Evolutionary conservation across 345 rosid genomes (phyloP).

Genomic region (Durio zibethinus): DNA sequence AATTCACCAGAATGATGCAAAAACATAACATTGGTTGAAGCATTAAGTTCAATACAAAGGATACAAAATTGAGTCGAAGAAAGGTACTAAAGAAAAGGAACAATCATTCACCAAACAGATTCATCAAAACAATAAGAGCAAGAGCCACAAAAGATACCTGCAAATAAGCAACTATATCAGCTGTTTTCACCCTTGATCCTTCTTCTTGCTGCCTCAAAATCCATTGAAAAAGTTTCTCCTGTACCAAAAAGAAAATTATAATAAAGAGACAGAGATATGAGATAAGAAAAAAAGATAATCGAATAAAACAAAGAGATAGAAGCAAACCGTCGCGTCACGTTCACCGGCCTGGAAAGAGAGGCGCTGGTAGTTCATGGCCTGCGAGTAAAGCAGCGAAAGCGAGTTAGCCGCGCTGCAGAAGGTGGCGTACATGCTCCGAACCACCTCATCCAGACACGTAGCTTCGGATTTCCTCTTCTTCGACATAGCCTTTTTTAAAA

Average conservation of each 20-base stretch:
- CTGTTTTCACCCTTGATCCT: slow-evolving; percentile 58
- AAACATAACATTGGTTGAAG: neutral
- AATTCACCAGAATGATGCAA: neutral
- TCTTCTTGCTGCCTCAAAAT: slow-evolving; percentile 69
- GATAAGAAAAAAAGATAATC: neutral
- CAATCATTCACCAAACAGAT: neutral
- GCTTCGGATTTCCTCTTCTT: slow-evolving; percentile 91
- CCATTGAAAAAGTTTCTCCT: slow-evolving; percentile 87
- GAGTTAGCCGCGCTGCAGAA: slow-evolving; percentile 95
- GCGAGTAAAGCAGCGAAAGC: slow-evolving; percentile 85
- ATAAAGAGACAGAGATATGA: neutral
- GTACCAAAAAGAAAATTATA: neutral
- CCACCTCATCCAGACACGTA: slow-evolving; percentile 84
- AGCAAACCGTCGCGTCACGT: slow-evolving; percentile 61
- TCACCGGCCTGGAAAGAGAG: slow-evolving; percentile 79
- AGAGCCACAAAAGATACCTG: slow-evolving; percentile 44
- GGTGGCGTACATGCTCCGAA: slow-evolving; percentile 78
- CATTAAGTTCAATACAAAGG: neutral
- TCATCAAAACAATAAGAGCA: neutral
- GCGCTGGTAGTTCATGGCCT: slow-evolving; percentile 73
- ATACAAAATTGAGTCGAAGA: neutral
- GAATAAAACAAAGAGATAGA: neutral
- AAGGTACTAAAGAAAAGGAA: neutral
- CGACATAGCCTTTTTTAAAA: slow-evolving; percentile 39
- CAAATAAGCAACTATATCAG: slow-evolving; percentile 56